These are phyloP conservation scores for Clavaria fumosa DNA, from an alignment of 768 basidiomycete genomes.

Conservation along the genomic window DNA sequence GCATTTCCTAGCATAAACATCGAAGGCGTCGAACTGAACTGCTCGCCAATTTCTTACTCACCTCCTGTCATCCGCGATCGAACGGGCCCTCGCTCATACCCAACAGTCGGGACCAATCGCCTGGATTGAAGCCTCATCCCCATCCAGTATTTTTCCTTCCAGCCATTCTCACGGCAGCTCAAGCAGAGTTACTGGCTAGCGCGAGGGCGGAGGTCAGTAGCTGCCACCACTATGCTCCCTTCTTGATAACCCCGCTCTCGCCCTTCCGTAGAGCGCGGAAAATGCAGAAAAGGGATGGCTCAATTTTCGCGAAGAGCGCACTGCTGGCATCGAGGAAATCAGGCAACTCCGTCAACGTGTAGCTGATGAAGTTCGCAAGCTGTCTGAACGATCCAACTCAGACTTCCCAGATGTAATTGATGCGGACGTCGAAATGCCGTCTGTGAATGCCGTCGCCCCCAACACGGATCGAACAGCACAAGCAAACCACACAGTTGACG, in stretches of 20 bases:
- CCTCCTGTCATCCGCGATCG: constrained; percentile 49
- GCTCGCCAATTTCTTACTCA: constrained; percentile 59
- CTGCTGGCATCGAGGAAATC: constrained; percentile 44
- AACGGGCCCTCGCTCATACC: constrained; percentile 20
- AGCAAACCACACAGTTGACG: too few species aligned
- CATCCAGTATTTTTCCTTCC: constrained; percentile 71
- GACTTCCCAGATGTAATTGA: too few species aligned
- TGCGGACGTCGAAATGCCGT: too few species aligned
- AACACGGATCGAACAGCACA: too few species aligned
- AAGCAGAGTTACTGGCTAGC: constrained; percentile 48
- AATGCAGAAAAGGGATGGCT: constrained; percentile 58
- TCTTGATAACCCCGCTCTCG: constrained; percentile 5
- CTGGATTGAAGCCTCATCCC: constrained; percentile 48
- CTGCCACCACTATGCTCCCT: constrained; percentile 1
- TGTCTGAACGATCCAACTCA: too few species aligned
- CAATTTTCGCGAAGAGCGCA: constrained; percentile 45
- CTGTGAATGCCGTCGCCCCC: too few species aligned
- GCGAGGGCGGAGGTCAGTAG: constrained; percentile 46
- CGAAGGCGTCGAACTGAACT: constrained; percentile 57
- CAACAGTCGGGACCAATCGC: constrained; percentile 25
- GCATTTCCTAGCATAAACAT: constrained; percentile 42
- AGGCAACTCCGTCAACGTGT: constrained; percentile 45
- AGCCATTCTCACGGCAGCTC: constrained; percentile 45
- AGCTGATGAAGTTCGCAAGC: constrained; percentile 31
- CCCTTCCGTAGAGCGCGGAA: constrained; percentile 32